Evolutionary conservation across 1,284 basidiomycete genomes (phyloP), one percentile per base, ranked within the genome.

Genomic region (Sanguinoderma infundibulare): DNA sequence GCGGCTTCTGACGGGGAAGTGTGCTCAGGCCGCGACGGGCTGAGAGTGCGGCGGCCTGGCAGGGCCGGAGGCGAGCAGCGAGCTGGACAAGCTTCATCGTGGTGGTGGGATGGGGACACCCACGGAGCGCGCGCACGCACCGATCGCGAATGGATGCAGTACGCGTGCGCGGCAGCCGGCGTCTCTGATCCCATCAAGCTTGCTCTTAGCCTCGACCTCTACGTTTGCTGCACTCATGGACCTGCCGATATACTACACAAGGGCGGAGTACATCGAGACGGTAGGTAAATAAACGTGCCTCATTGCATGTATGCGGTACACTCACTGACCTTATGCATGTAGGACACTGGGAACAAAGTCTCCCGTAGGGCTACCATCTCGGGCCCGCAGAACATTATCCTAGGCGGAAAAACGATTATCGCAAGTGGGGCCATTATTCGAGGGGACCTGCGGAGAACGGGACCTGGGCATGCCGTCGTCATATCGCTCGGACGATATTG

Each of bases 391-490:
- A 98, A 98, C 74, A 99, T 99, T 73, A 94, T 98, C 62, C 87
- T 99, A 2, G 95, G 95, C 36, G 98, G 97, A 42, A 98, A 98
- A 79, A 97, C 95, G 5, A 94, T 99, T 74, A 97, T 99, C 58
- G 91, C 96, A 14, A 91, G 87, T 55, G 86, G 87, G 59, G 91
- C 91, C 14, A 92, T 98, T 60, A 90, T 98, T 57, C 89, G 96
- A 49, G 96, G 96, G 0, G 96, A 98, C 73, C 79, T 98, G 47
- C 82, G 92, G 54, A 81, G 94, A 51, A 90, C 93, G 5, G 91
- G 93, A 1, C 87, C 92, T 12, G 91, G 94, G 0, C 92, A 94
- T 81, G 91, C 95, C 12, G 95, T 98, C 6, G 95, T 96, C 38
- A 93, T 99, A 50, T 91, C 89, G 2, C 82, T 98, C 35, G 98